Conservation (phyloP, 1,284 basidiomycete genomes). For the Cryptococcus sp. region DNA sequence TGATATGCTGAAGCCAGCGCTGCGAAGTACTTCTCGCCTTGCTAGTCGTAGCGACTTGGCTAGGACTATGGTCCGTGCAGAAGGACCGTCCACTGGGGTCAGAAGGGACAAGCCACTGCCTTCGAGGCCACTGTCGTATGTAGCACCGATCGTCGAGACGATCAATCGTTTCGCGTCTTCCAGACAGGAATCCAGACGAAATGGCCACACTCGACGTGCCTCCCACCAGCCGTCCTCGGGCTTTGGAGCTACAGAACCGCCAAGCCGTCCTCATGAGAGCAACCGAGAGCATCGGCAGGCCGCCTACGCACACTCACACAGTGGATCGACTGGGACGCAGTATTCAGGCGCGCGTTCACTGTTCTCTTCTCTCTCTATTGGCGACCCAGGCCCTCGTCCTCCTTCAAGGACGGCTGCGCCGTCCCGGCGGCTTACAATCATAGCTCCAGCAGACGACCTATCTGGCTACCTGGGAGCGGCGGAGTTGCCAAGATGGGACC, state of each 20-base stretch:
- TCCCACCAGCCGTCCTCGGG: conserved; percentile 12
- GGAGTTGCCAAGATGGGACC: conserved; percentile 32
- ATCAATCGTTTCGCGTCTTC: conserved; percentile 2
- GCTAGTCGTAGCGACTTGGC: conserved; percentile 4
- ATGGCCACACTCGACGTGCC: conserved; percentile 4
- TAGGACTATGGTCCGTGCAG: background rate
- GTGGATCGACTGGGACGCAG: background rate
- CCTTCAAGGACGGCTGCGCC: background rate
- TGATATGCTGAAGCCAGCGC: conserved; percentile 37
- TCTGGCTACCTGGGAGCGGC: conserved; percentile 35
- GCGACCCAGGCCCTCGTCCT: conserved; percentile 1
- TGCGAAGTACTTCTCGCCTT: conserved; percentile 21
- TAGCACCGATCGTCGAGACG: conserved; percentile 15
- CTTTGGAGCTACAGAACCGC: too few species aligned
- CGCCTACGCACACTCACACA: background rate
- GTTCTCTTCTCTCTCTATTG: conserved; percentile 35
- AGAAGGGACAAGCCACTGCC: conserved; percentile 33
- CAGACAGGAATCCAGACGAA: background rate
- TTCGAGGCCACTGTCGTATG: conserved; percentile 24
- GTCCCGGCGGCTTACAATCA: background rate
- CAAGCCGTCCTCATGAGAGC: too few species aligned
- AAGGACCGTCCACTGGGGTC: background rate
- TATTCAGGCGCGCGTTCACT: conserved; percentile 24
- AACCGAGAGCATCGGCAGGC: background rate
- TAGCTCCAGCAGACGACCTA: conserved; percentile 40